Evolutionary conservation across 305 asterid genomes (phyloP), one percentile per base, ranked within the genome.

Genomic region (Stenogyne calaminthoides): DNA sequence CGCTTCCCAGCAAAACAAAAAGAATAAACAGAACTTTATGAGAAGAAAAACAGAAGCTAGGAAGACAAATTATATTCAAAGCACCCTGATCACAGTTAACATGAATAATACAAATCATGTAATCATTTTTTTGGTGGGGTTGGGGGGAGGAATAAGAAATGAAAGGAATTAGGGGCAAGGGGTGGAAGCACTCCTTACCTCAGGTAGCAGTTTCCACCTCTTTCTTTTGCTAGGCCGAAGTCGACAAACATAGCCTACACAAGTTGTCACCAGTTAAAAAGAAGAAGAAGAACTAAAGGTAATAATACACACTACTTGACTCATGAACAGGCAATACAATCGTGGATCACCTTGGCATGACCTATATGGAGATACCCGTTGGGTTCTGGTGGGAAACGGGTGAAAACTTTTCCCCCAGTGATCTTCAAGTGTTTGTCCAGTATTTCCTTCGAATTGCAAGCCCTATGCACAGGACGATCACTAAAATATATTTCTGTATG

Each of bases 301-400:
- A 7, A 37, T 37, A 37, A 7, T 37, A 37, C 42, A 37, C 10
- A 37, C 42, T 20, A 54, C 15, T 68, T 14, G 7, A 22, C 5
- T 55, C 66, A 64, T 63, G 56, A 76, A 67, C 39, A 60, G 46
- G 57, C 44, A 68, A 63, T 44, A 65, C 57, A 58, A 7, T 7
- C 42, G 36, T 32, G 36, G 7, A 69, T 75, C 72, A 94, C 99
- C 99, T 95, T 95, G 47, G 99, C 97, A 75, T 95, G 99, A 67
- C 99, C 98, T 44, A 95, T 95, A 81, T 95, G 99, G 47, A 92
- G 83, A 85, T 85, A 92, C 67, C 98, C 99, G 81, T 95, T 95
- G 44, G 99, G 98, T 84, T 95, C 99, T 44, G 98, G 98, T 25
- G 98, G 98, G 80, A 95, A 95, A n/a, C 99, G 96, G 4, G 99